Evolutionary conservation across 495 filamentous ascomycete species (phyloP).

Genomic region (Neurospora sp.): DNA sequence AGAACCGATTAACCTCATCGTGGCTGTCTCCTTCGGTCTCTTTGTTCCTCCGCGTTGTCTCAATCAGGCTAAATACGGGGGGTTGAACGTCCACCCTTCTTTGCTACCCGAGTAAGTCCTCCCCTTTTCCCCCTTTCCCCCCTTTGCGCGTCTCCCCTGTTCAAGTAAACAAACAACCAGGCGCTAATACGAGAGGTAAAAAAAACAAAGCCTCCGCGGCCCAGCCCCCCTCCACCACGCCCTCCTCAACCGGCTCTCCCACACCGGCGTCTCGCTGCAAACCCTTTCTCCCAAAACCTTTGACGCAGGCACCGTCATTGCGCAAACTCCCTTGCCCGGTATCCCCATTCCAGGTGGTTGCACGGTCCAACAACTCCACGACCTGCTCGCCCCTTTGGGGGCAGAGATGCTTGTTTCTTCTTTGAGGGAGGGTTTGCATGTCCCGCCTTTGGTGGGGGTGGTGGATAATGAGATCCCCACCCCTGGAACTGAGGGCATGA

Average conservation of each 20-base stretch:
- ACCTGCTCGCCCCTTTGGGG: constrained; percentile 38
- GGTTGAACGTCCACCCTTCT: constrained; percentile 92
- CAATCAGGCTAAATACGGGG: constrained; percentile 60
- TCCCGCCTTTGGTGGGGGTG: constrained; percentile 45
- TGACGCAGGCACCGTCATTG: constrained; percentile 66
- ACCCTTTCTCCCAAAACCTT: constrained; percentile 67
- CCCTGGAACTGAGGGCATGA: neutral
- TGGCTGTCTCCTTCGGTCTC: constrained; percentile 93
- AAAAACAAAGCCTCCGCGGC: constrained; percentile 52
- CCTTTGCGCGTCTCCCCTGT: neutral
- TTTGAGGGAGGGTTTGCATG: constrained; percentile 49
- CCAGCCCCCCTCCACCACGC: constrained; percentile 70
- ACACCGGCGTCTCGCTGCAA: constrained; percentile 71
- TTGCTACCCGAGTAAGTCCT: constrained; percentile 63
- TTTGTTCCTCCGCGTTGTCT: constrained; percentile 75
- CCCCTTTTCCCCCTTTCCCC: neutral
- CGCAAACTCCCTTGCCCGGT: constrained; percentile 39
- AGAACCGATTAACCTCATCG: constrained; percentile 63
- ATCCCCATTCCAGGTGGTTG: constrained; percentile 10
- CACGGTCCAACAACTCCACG: constrained; percentile 16
- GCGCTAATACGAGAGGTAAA: neutral
- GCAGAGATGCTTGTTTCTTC: constrained; percentile 53
- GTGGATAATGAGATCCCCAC: neutral
- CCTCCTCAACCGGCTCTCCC: constrained; percentile 45
- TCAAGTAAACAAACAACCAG: neutral